These are phyloP conservation scores for Westerdykella sp. DNA, from an alignment of 2,329 filamentous ascomycete species.

Conservation along the genomic window DNA sequence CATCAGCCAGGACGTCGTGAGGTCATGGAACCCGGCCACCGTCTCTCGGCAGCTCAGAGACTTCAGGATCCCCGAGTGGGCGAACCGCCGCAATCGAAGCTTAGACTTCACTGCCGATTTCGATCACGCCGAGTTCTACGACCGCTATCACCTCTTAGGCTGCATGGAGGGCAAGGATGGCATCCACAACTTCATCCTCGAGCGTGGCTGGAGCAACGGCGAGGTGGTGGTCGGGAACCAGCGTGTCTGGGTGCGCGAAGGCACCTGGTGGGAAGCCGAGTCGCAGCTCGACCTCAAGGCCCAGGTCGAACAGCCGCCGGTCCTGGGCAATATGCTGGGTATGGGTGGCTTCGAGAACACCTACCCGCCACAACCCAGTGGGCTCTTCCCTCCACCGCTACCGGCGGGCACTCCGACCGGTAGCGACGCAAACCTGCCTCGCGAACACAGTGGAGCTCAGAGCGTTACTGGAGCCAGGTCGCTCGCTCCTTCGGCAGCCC, in stretches of 20 bases:
- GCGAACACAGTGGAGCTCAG: constrained; percentile 41
- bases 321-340: constrained; percentile 48
- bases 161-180: constrained; percentile 88
- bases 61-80: constrained; percentile 94
- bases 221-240: constrained; percentile 88
- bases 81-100: constrained; percentile 82
- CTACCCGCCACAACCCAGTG: constrained; percentile 57
- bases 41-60: constrained; percentile 88
- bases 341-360: constrained; percentile 62
- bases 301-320: constrained; percentile 35
- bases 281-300: constrained; percentile 88
- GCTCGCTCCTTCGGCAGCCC: constrained; percentile 55
- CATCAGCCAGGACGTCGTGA: constrained; percentile 65
- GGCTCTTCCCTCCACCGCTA: constrained; percentile 59
- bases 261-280: constrained; percentile 96
- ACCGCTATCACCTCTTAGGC: constrained; percentile 74
- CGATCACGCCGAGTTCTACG: constrained; percentile 83
- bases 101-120: constrained; percentile 97
- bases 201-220: constrained; percentile 96
- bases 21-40: constrained; percentile 88
- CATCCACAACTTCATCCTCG: constrained; percentile 87
- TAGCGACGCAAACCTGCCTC: constrained; percentile 64
- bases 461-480: constrained; percentile 39
- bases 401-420: constrained; percentile 56
- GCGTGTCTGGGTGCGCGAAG: constrained; percentile 91